phyloP scores from a whole-genome alignment of 1,139 yeast genomes.

The Nakaseomyces sp. region DNA sequence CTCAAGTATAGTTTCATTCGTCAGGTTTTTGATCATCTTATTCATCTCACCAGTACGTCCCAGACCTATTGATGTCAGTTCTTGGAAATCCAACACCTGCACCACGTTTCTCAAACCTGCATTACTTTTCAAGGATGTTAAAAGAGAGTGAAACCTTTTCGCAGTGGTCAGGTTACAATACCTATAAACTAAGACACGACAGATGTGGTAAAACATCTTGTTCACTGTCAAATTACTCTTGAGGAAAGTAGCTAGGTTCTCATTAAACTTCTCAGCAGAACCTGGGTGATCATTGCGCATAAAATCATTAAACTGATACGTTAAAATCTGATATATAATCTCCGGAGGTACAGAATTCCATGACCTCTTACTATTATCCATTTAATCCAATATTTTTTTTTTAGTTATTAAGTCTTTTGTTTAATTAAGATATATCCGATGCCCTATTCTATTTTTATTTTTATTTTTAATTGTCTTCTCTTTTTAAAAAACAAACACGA shows the following conservation, averaged over 20 bases:
- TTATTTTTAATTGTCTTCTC: too few species aligned
- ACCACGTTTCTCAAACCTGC: conserved; percentile 56
- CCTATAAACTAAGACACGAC: conserved; percentile 31
- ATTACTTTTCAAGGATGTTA: conserved; percentile 44
- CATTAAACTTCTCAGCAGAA: conserved; percentile 30
- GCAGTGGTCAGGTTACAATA: conserved; percentile 60
- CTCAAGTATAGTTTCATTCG: conserved; percentile 56
- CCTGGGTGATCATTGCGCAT: conserved; percentile 35
- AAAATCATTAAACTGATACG: conserved; percentile 34
- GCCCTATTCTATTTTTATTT: too few species aligned
- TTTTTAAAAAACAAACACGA: too few species aligned
- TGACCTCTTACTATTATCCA: conserved; percentile 1
- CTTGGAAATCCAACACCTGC: conserved; percentile 75
- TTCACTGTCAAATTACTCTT: conserved; percentile 33
- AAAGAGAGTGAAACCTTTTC: conserved; percentile 66
- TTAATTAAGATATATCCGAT: background rate
- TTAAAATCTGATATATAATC: conserved; percentile 32
- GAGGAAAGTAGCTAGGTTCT: conserved; percentile 32
- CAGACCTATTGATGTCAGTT: conserved; percentile 80
- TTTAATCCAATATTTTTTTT: background rate
- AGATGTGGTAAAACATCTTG: conserved; percentile 32
- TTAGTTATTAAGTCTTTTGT: background rate
- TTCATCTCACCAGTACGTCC: conserved; percentile 89
- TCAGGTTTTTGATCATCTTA: conserved; percentile 84
- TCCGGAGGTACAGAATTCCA: conserved; percentile 30